Conservation (phyloP, 2,329 filamentous ascomycete genomes). For the Fusarium multiceps region DNA sequence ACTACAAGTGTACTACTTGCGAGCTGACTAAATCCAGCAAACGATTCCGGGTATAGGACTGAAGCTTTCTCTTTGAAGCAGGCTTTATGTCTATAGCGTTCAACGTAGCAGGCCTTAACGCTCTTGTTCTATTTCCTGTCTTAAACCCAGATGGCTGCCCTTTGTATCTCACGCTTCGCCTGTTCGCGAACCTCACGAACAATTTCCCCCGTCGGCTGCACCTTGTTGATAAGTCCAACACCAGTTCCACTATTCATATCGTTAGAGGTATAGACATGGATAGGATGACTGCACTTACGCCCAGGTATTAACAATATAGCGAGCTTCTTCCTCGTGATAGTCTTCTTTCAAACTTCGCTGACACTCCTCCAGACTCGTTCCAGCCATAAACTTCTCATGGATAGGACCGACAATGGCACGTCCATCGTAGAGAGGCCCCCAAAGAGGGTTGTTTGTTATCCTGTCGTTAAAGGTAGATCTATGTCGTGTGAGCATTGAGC, state of each 20-base stretch:
- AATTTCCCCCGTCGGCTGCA: constrained; percentile 56
- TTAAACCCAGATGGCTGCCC: constrained; percentile 40
- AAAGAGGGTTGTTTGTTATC: constrained; percentile 53
- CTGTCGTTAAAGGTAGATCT: constrained; percentile 58
- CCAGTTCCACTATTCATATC: constrained; percentile 53
- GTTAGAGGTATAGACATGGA: not conserved
- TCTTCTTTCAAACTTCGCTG: constrained; percentile 53
- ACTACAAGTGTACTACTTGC: not conserved
- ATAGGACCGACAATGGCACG: constrained; percentile 55
- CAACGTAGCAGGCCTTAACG: not conserved
- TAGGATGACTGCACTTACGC: constrained; percentile 47
- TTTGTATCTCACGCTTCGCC: constrained; percentile 51
- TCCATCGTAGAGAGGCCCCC: constrained; percentile 58
- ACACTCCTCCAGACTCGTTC: constrained; percentile 58
- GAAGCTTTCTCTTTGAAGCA: not conserved
- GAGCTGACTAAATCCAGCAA: not conserved
- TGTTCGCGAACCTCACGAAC: constrained; percentile 55
- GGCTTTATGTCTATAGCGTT: constrained; percentile 21
- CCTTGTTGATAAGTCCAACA: constrained; percentile 58
- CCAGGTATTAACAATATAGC: constrained; percentile 52
- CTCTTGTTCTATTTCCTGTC: not conserved
- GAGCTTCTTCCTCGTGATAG: constrained; percentile 50
- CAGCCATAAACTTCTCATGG: constrained; percentile 54
- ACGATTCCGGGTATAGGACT: too few relatives aligned
- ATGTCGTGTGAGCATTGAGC: not conserved